Base-by-base conservation (phyloP, 2,329 filamentous ascomycete genomes). In the Diaporthe destruens region DNA sequence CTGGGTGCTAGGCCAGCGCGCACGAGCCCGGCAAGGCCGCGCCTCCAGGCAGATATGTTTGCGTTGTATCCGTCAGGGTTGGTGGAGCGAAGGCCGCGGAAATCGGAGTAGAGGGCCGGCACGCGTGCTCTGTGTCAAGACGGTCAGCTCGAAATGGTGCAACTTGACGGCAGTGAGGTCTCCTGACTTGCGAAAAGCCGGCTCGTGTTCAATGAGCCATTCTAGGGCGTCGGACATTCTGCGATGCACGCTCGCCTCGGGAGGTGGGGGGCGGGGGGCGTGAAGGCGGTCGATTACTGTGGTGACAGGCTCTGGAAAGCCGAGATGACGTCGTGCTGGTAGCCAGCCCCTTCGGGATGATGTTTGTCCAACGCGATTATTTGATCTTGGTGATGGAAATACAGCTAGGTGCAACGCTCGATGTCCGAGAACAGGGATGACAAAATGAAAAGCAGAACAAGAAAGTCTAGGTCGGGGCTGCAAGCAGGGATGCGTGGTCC, bases 261-360 rank as follows among this genome's bases (percentile, higher is more conserved):
- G 36, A 39, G 36, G 36, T 36, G 3, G 34, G 34, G 34, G 6
- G 9, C 4, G 20, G 53, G 29, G 59, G 11, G 84, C 16, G 84
- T 95, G 73, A 87, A 83, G 76, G 85, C 88, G 29, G 29, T 51
- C 25, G 90, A 90, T 51, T 61, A 23, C 51, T 32, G 20, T 20
- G 47, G 70, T 29, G 49, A 39, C 23, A 14, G 39, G 23, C 25
- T 32, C 44, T 69, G 42, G 54, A 76, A 71, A 67, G 67, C 71
- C 53, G 44, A 71, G 44, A 68, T 71, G 54, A 76, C 76, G 65
- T 75, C 75, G 71, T 51, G 44, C 54, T 55, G 3, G 44, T 34
- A 23, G 3, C 32, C 8, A 25, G 32, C 8, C 47, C n/a, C 12
- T 39, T 20, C 44, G 51, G 61, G 61, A 6, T 39, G 47, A 32